Evolutionary conservation across 2,329 filamentous ascomycete genomes (phyloP).

Genomic region (Ceratocystis eucalypticola): DNA sequence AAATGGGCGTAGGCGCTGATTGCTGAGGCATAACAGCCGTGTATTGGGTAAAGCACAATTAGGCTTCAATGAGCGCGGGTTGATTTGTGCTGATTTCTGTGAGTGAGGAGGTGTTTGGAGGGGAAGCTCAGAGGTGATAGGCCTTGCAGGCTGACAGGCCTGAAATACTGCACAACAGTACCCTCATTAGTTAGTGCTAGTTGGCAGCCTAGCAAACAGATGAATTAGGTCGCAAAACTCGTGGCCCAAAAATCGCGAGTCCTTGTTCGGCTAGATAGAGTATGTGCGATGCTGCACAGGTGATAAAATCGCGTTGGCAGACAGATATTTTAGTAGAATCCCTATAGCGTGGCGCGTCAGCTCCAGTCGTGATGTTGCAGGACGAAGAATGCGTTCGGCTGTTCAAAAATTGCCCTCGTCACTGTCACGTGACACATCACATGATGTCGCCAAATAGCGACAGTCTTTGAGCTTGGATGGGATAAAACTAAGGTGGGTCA

Average conservation of each 20-base stretch:
- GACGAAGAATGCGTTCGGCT: constrained; percentile 11
- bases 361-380: constrained; percentile 8
- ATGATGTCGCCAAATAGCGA: not conserved
- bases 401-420: constrained; percentile 17
- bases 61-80: not conserved
- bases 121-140: constrained; percentile 11
- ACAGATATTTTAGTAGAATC: not conserved
- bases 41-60: not conserved
- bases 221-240: not conserved
- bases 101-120: constrained; percentile 8
- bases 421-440: constrained; percentile 16
- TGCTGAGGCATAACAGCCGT: constrained; percentile 14
- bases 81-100: not conserved
- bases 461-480: not conserved
- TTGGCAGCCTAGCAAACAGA: not conserved
- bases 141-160: constrained; percentile 37
- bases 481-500: constrained; percentile 11
- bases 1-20: not conserved
- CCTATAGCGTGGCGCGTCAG: constrained; percentile 13
- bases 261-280: not conserved
- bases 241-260: not conserved
- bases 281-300: not conserved
- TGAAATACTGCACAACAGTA: constrained; percentile 32
- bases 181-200: constrained; percentile 36
- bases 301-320: constrained; percentile 9